These are phyloP conservation scores for Elaphomyces granulatus DNA, from an alignment of 495 filamentous ascomycete species.

Conservation along the genomic window DNA sequence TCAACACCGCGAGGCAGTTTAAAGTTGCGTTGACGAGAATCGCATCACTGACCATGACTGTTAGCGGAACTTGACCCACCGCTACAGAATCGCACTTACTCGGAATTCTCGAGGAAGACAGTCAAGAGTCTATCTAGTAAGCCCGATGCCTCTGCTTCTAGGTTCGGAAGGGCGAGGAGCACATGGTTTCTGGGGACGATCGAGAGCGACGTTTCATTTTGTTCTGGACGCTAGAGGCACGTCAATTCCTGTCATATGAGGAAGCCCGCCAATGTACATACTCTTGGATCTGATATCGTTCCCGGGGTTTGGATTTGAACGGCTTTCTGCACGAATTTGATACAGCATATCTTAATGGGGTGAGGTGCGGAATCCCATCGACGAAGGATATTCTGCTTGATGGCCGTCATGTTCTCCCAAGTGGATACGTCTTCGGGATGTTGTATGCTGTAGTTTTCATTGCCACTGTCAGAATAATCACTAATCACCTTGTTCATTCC, in stretches of 20 bases:
- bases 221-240: slow-evolving; percentile 50
- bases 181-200: slow-evolving; percentile 75
- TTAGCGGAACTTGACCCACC: no score
- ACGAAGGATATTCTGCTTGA: slow-evolving; percentile 76
- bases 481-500: neutral
- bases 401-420: slow-evolving; percentile 78
- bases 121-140: slow-evolving; percentile 80
- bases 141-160: slow-evolving; percentile 85
- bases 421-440: slow-evolving; percentile 61
- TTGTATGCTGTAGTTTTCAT: slow-evolving; percentile 47
- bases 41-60: slow-evolving; percentile 51
- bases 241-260: slow-evolving; percentile 1
- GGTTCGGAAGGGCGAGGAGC: slow-evolving; percentile 55
- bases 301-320: slow-evolving; percentile 84
- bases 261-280: slow-evolving; percentile 28
- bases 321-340: slow-evolving; percentile 91
- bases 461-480: slow-evolving; percentile 17
- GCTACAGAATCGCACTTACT: slow-evolving; percentile 44
- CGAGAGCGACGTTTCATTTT: slow-evolving; percentile 74
- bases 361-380: slow-evolving; percentile 73
- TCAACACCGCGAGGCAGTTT: slow-evolving; percentile 67
- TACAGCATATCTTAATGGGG: slow-evolving; percentile 77
- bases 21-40: slow-evolving; percentile 84
- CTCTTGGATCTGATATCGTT: slow-evolving; percentile 67
- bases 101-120: slow-evolving; percentile 70